Conservation (phyloP, 495 filamentous ascomycete species). For the Trypethelium eluteriae region DNA sequence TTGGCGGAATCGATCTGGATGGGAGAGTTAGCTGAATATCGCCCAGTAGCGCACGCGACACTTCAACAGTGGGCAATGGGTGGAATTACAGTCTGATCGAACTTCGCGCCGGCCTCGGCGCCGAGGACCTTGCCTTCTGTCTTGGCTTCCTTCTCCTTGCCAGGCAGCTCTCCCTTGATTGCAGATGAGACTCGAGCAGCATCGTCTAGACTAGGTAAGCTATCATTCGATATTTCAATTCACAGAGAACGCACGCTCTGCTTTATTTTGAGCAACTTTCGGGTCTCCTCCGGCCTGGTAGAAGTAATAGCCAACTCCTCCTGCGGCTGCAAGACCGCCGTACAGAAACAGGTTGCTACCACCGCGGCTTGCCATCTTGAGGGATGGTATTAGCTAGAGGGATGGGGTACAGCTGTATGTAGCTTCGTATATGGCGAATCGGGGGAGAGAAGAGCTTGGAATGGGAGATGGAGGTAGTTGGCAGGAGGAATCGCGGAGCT, state of each 20-base stretch:
- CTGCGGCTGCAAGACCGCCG: conserved; percentile 52
- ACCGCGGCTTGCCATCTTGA: conserved; percentile 2
- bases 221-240: not conserved
- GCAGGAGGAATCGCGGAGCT: too few relatives aligned
- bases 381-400: too few relatives aligned
- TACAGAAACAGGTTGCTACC: not conserved
- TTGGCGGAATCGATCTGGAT: conserved; percentile 28
- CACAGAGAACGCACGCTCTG: conserved; percentile 56
- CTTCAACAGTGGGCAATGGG: not conserved
- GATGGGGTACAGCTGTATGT: too few relatives aligned
- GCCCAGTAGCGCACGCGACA: not conserved
- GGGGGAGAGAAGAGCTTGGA: too few relatives aligned
- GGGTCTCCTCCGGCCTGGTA: conserved; percentile 79
- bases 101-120: conserved; percentile 45
- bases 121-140: conserved; percentile 45
- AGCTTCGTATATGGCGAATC: too few relatives aligned
- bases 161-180: conserved; percentile 55
- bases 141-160: conserved; percentile 44
- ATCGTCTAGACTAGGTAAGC: conserved; percentile 46
- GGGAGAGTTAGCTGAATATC: conserved; percentile 15
- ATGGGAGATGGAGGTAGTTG: too few relatives aligned
- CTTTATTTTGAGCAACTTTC: conserved; percentile 70
- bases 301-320: conserved; percentile 78
- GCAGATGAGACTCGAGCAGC: conserved; percentile 54
- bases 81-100: conserved; percentile 47